Evolutionary conservation across 768 basidiomycete genomes (phyloP).

Genomic region (Hericium rajendrae): DNA sequence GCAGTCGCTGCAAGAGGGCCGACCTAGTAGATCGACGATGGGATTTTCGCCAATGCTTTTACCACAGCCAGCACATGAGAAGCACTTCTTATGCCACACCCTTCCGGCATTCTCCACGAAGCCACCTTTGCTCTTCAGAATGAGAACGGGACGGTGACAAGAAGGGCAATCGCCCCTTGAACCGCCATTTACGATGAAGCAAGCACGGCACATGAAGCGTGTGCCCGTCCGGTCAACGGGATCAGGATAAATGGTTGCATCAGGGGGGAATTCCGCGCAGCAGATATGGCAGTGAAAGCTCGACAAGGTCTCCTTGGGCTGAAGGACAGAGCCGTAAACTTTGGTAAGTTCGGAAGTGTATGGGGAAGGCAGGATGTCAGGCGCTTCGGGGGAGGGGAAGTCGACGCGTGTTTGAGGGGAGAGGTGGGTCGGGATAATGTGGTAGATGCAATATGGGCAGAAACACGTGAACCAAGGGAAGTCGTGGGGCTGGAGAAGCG

Average conservation of each 20-base stretch:
- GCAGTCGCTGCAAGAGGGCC: constrained; percentile 71
- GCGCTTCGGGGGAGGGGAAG: constrained; percentile 29
- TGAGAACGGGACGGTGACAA: constrained; percentile 64
- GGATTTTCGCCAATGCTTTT: constrained; percentile 66
- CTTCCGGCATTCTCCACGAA: constrained; percentile 62
- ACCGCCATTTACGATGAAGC: constrained; percentile 65
- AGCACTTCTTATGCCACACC: constrained; percentile 79
- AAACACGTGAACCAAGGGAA: constrained; percentile 37
- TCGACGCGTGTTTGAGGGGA: constrained; percentile 37
- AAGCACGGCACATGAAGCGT: constrained; percentile 58
- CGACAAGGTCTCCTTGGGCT: constrained; percentile 64
- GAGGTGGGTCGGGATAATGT: constrained; percentile 46
- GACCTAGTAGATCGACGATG: constrained; percentile 76
- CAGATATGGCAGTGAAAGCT: constrained; percentile 65
- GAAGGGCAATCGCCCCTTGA: constrained; percentile 64
- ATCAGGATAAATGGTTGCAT: constrained; percentile 81
- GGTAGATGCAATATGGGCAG: constrained; percentile 47
- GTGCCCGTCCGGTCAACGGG: constrained; percentile 25
- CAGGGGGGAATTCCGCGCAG: constrained; percentile 56
- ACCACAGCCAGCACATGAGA: constrained; percentile 62
- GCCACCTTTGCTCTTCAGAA: constrained; percentile 66
- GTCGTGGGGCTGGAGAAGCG: constrained; percentile 44
- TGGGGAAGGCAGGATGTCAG: constrained; percentile 47
- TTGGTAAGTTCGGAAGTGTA: constrained; percentile 59
- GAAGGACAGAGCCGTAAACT: constrained; percentile 78